Evolutionary conservation across 441 rosid genomes (phyloP), one percentile per base, ranked within the genome.

Genomic region (Euphorbia corollata): DNA sequence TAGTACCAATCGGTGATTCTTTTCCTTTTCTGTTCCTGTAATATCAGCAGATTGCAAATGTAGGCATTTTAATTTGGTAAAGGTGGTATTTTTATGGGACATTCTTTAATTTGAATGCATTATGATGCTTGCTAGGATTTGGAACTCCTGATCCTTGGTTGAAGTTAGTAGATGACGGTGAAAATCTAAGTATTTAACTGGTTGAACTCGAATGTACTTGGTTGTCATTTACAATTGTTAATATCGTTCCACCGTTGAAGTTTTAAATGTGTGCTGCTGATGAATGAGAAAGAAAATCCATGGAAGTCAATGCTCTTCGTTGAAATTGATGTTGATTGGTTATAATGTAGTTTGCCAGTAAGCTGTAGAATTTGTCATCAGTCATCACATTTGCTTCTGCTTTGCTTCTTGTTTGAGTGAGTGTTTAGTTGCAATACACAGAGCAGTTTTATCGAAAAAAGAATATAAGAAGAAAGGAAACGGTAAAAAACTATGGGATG

Each of bases 141-240:
- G 50, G 39, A 16, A 20, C 15, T 38, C 30, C 22, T 38, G 64
- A 19, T 22, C 41, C 39, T 43, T 19, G 39, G 38, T 61, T 39
- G 23, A 39, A 19, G 27, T 61, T 61, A 41, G n/a, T 53, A 9
- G 43, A 48, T 39, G 48, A 48, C 11, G 13, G 18, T 50, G 18
- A 48, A 24, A 64, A 6, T 15, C 15, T 5, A 36, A 13, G 41
- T 22, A 54, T 41, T 41, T 8, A 8, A 8, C 12, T 8, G 50
- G 34, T 34, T 38, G 62, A 67, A 56, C 24, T 55, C 22, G 24
- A 67, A 39, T 56, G 54, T 23, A 11, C 7, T 59, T 30, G 45
- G 41, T n/a, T 43, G 64, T 43, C 39, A 16, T 23, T 43, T 24
- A 54, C 55, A 19, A 24, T 27, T 27, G 30, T 27, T 9, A 19